Evolutionary conservation across 495 filamentous ascomycete genomes (phyloP), one percentile per base, ranked within the genome.

Genomic region (Penicillium salamii): DNA sequence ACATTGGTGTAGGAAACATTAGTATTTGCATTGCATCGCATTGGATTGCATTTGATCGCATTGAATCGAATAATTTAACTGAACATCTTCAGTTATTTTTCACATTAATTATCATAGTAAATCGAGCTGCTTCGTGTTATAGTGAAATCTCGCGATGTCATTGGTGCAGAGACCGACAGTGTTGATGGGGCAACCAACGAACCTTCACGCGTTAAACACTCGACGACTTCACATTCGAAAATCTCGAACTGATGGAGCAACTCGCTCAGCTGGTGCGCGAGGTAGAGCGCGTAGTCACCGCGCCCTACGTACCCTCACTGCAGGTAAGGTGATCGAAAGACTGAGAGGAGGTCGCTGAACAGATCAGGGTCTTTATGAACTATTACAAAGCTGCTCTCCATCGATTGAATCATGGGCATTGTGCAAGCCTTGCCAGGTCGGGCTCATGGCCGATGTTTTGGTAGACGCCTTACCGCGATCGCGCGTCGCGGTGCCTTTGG

Each of bases 401-500:
- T 45, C 42, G 5, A 43, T 79, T 3, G 50, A 50, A 3, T 54
- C 51, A 0, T 81, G 78, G 78, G 69, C 65, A 8, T 43, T 57
- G 14, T 66, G 61, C 35, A 79, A 79, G 50, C 67, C 65, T 23
- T 79, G 78, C 49, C 73, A 78, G 46, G 54, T 77, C 17, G 65
- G 62, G 2, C 40, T 63, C 21, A 43, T 81, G 12, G 70, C 59
- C 19, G 64, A 71, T 31, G 56, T 71, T 31, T 50, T 78, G 31
- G 57, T 79, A 13, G 75, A 80, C 35, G 66, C 68, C 7, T 54
- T 78, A 7, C 66, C 74, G 6, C 67, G 59, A 33, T 76, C 72
- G 28, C 62, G 61, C 1, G 64, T 66, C 21, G 66, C 70, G 13
- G 41, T 79, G 24, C 59, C 63, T 14, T 38, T 80, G 8, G 45